These are phyloP conservation scores for Daldinia decipiens DNA, from an alignment of 495 filamentous ascomycete genomes.

Conservation along the genomic window DNA sequence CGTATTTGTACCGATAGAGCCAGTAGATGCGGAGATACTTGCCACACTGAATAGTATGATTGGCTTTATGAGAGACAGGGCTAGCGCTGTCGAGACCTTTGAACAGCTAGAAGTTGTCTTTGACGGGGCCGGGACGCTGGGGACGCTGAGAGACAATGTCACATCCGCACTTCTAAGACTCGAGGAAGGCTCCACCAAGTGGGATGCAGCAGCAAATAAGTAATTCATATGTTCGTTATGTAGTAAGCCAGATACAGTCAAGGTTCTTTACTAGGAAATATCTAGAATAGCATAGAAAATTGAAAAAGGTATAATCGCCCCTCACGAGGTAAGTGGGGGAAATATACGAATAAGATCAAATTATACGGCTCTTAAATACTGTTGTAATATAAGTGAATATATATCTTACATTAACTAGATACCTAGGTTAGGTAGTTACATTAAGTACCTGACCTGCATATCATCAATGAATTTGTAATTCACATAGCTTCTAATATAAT, in stretches of 20 bases:
- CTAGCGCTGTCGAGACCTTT: conserved; percentile 2
- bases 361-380: no score
- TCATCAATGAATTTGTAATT: no score
- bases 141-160: conserved; percentile 7
- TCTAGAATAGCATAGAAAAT: not conserved
- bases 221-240: not conserved
- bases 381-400: no score
- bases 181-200: conserved; percentile 3
- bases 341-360: no score
- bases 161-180: not conserved
- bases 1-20: conserved; percentile 21
- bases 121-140: conserved; percentile 11
- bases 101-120: conserved; percentile 25
- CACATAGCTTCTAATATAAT: no score
- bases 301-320: not conserved
- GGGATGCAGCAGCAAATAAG: conserved; percentile 8
- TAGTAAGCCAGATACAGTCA: no score
- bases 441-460: no score
- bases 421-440: no score
- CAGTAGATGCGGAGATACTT: conserved; percentile 14
- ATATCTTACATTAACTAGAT: no score
- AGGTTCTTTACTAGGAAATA: not conserved
- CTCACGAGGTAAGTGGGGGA: no score
- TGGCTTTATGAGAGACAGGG: not conserved
- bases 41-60: conserved; percentile 33